phyloP scores from a whole-genome alignment of 1,139 yeast genomes.

The Pichia terricola region DNA sequence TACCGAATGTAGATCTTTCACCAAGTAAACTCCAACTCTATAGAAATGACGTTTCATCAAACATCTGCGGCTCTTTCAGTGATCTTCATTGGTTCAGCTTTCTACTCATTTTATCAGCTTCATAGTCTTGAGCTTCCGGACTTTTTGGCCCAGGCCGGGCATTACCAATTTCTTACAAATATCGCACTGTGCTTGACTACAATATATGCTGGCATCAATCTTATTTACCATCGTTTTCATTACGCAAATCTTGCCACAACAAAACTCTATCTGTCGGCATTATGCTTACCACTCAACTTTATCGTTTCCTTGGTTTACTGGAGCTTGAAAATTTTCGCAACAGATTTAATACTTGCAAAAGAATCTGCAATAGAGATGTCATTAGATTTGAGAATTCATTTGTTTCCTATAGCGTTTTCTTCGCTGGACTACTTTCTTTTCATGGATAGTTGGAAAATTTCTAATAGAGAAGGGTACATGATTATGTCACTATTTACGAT shows the following conservation, averaged over 20 bases:
- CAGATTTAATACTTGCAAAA: constrained; percentile 34
- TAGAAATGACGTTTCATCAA: too few relatives aligned
- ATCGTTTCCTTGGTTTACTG: constrained; percentile 57
- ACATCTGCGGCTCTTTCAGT: too few relatives aligned
- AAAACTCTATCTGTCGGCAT: constrained; percentile 37
- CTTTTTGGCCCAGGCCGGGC: constrained; percentile 45
- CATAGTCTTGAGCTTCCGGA: constrained; percentile 34
- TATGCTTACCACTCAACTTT: constrained; percentile 47
- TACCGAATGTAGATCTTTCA: too few relatives aligned
- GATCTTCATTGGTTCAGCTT: constrained; percentile 1
- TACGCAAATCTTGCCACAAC: constrained; percentile 19
- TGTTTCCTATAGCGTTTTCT: constrained; percentile 46
- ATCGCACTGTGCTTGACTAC: constrained; percentile 42
- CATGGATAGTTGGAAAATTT: constrained; percentile 39
- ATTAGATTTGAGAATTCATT: constrained; percentile 50
- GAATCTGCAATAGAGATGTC: constrained; percentile 32
- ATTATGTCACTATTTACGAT: constrained; percentile 32
- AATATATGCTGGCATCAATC: constrained; percentile 33
- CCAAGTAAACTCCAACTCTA: too few relatives aligned
- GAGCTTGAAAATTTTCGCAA: constrained; percentile 48
- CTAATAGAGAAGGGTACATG: constrained; percentile 31
- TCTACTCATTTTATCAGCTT: constrained; percentile 10
- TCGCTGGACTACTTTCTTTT: constrained; percentile 45
- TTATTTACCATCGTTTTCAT: constrained; percentile 31
- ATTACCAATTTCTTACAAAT: constrained; percentile 60